These are phyloP conservation scores for Pythium monospermum DNA, from an alignment of 352 stramenopile species.

Conservation along the genomic window DNA sequence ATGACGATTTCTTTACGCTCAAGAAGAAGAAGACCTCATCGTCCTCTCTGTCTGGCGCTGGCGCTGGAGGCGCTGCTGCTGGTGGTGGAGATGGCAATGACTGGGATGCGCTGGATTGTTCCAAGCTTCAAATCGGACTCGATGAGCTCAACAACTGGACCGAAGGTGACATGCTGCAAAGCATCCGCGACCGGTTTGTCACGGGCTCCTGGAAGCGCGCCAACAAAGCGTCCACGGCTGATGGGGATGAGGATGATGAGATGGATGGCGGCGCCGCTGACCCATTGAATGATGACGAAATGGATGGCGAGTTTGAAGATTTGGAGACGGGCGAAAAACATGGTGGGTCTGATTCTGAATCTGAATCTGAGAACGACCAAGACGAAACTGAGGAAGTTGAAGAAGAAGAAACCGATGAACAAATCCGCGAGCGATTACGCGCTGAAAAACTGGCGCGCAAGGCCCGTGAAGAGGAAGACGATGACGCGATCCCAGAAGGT, in stretches of 20 bases:
- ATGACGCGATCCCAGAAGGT: slow-evolving; percentile 28
- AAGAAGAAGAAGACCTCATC: slow-evolving; percentile 50
- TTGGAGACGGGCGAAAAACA: slow-evolving; percentile 92
- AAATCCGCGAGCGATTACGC: slow-evolving; percentile 82
- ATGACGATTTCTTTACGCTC: slow-evolving; percentile 70
- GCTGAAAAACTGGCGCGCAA: slow-evolving; percentile 92
- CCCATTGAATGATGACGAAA: slow-evolving; percentile 79
- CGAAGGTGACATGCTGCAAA: slow-evolving; percentile 65
- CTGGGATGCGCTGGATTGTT: slow-evolving; percentile 76
- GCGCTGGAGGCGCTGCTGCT: slow-evolving; percentile 1
- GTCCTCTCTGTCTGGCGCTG: too few relatives aligned
- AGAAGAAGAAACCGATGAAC: slow-evolving; percentile 66
- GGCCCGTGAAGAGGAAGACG: slow-evolving; percentile 48
- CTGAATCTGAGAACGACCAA: slow-evolving; percentile 24
- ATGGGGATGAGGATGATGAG: slow-evolving; percentile 41
- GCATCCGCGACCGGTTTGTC: slow-evolving; percentile 93
- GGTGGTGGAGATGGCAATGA: slow-evolving; percentile 54
- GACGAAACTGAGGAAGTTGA: slow-evolving; percentile 26
- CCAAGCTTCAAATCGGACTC: slow-evolving; percentile 61
- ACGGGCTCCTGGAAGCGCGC: slow-evolving; percentile 93
- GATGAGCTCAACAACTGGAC: slow-evolving; percentile 78
- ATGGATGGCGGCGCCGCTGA: slow-evolving; percentile 36
- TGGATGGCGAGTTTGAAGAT: slow-evolving; percentile 97
- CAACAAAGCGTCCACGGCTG: slow-evolving; percentile 37
- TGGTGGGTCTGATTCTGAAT: slow-evolving; percentile 15